These are phyloP conservation scores for Backusella tarrabulga DNA, from an alignment of 192 early-diverging fungal genomes.

Conservation along the genomic window DNA sequence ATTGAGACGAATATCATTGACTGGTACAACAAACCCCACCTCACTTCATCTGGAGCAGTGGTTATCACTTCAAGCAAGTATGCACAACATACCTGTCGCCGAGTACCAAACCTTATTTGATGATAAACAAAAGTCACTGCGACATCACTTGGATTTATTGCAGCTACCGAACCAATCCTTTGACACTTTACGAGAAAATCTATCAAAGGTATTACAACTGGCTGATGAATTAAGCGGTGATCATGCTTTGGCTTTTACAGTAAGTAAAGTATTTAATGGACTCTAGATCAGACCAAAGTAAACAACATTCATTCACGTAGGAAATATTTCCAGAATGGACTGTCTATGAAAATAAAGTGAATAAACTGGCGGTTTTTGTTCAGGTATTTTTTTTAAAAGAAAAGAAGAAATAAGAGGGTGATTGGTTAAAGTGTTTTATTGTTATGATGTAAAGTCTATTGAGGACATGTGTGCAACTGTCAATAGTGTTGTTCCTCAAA, in stretches of 20 bases:
- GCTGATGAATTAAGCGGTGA: slow-evolving; percentile 29
- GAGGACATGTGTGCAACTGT: slow-evolving; percentile 37
- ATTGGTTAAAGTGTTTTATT: neutral
- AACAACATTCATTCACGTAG: neutral
- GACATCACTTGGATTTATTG: slow-evolving; percentile 8
- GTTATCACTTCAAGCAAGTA: slow-evolving; percentile 17
- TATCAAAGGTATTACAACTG: slow-evolving; percentile 13
- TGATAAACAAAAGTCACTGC: slow-evolving; percentile 17
- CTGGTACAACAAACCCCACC: neutral
- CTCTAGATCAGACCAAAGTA: neutral
- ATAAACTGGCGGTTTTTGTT: slow-evolving; percentile 31
- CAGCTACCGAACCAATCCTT: slow-evolving; percentile 6
- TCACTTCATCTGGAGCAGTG: slow-evolving; percentile 12
- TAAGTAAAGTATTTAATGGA: slow-evolving; percentile 1
- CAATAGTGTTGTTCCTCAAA: slow-evolving; percentile 18
- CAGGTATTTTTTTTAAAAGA: slow-evolving; percentile 19
- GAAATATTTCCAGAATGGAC: slow-evolving; percentile 37
- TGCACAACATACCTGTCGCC: neutral
- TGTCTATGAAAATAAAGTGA: slow-evolving; percentile 19
- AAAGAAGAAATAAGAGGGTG: neutral
- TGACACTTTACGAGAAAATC: slow-evolving; percentile 8
- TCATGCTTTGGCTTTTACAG: slow-evolving; percentile 16
- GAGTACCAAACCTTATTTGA: slow-evolving; percentile 12
- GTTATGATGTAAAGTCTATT: slow-evolving; percentile 13
- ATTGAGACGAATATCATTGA: slow-evolving; percentile 24